Evolutionary conservation across 1,139 yeast genomes (phyloP), one percentile per base, ranked within the genome.

Genomic region (Spencermartinsiella ligniputridi): DNA sequence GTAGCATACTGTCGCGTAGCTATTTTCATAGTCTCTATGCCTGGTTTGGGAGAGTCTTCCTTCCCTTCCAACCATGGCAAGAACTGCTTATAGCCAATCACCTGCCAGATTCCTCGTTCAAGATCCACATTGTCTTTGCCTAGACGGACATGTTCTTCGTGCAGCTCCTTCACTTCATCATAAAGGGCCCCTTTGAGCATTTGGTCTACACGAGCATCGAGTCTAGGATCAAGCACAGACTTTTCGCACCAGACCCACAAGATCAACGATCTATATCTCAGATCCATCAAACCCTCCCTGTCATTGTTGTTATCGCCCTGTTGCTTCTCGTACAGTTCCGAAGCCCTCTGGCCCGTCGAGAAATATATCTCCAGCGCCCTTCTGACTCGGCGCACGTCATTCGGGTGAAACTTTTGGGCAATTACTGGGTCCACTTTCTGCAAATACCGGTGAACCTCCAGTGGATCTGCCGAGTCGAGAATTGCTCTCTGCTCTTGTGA

Each of bases 71-170:
- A 63, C 83, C 89, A 90, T 0, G 96, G 95, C 33, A 89, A 62
- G 60, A 92, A 90, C 62, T 92, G 97, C 58, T 88, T 87, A 63
- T 88, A 92, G 1, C 99, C 99, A 56, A 92, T 89, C 1, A 88
- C 96, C 64, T 92, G 98, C 88, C 89, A 90, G 0, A 92, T 76
- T 1, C 98, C 97, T 44, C 77, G 69, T 42, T 86, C 83, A 45
- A 79, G 67, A 44, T 77, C 80, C 1, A 52, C 50, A 1, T 79
- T 79, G 1, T 37, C 21, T 13, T 29, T 20, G 16, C 17, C 36
- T 6, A 9, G 32, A n/a, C 33, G 18, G 18, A 44, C 35, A 41
- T 59, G 64, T 3, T 50, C 44, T 2, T 45, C 37, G 42, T 61
- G 80, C 60, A 92, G 61, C 42, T 78, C 76, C 6, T 72, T 59